phyloP scores from a whole-genome alignment of 2,329 filamentous ascomycete species.

The Aspergillus persii region DNA sequence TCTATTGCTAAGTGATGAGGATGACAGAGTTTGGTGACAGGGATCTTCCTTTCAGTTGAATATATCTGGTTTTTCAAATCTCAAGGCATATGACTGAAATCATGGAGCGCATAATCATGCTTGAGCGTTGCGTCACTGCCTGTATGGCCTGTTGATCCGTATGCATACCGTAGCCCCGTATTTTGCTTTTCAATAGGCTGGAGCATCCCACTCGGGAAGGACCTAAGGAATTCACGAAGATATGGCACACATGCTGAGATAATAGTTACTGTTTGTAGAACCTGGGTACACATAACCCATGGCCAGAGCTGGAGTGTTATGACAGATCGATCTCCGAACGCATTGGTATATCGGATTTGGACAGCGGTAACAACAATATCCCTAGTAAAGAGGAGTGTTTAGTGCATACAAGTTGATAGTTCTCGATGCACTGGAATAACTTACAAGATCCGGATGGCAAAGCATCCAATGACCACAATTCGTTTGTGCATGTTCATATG shows the following conservation, averaged over 20 bases:
- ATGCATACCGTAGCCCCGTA: neutral
- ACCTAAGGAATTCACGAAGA: slow-evolving; percentile 5
- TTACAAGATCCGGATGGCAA: neutral
- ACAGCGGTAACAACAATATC: neutral
- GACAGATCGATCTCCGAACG: neutral
- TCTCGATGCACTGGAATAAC: neutral
- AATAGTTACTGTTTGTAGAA: slow-evolving; percentile 6
- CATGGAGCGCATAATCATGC: neutral
- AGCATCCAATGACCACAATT: slow-evolving; percentile 4
- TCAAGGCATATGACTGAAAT: neutral
- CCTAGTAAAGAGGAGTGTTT: neutral
- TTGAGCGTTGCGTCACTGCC: neutral
- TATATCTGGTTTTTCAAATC: neutral
- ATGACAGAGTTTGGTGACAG: neutral
- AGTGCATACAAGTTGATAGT: neutral
- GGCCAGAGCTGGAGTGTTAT: neutral
- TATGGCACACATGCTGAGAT: slow-evolving; percentile 6
- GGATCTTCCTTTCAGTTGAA: neutral
- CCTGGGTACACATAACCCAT: slow-evolving; percentile 6
- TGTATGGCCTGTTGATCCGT: neutral
- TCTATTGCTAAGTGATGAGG: neutral
- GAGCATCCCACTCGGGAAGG: slow-evolving; percentile 8
- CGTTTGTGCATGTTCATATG: neutral
- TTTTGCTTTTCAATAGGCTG: neutral
- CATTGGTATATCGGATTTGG: neutral